These are phyloP conservation scores for Symmetrospora coprosmae DNA, from an alignment of 768 basidiomycete species.

Conservation along the genomic window DNA sequence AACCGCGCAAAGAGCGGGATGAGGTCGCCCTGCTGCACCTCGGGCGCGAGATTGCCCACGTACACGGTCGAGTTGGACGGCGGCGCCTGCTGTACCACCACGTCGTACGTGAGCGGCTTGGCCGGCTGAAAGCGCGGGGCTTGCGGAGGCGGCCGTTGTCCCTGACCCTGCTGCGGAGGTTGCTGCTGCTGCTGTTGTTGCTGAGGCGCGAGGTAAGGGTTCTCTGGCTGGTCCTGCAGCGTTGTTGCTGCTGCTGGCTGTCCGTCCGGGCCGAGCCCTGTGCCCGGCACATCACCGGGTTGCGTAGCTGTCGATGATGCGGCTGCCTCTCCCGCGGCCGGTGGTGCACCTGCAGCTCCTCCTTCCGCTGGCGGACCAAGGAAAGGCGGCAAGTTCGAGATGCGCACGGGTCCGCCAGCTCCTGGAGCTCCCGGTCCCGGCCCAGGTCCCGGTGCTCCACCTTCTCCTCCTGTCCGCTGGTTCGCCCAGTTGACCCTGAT, in stretches of 20 bases:
- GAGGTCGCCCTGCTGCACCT: conserved; percentile 90
- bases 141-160: neutral
- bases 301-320: too few species aligned
- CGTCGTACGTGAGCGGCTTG: conserved; percentile 76
- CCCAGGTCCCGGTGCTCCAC: conserved; percentile 23
- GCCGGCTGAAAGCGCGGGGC: conserved; percentile 42
- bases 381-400: conserved; percentile 17
- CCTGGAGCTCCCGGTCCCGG: conserved; percentile 25
- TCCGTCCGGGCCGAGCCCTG: too few species aligned
- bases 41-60: conserved; percentile 95
- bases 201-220: too few species aligned
- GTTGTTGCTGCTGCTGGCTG: too few species aligned
- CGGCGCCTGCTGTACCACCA: conserved; percentile 84
- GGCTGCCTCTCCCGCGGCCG: too few species aligned
- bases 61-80: conserved; percentile 81
- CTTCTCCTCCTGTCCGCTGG: conserved; percentile 58
- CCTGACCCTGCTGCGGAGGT: too few species aligned
- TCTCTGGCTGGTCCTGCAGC: too few species aligned
- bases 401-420: conserved; percentile 24
- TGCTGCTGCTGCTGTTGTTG: conserved; percentile 46
- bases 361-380: conserved; percentile 5
- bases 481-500: conserved; percentile 99
- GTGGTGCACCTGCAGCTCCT: conserved; percentile 2
- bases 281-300: too few species aligned
- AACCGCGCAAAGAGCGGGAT: conserved; percentile 97